phyloP scores from a whole-genome alignment of 1,284 basidiomycete genomes.

The Ustilago nuda region DNA sequence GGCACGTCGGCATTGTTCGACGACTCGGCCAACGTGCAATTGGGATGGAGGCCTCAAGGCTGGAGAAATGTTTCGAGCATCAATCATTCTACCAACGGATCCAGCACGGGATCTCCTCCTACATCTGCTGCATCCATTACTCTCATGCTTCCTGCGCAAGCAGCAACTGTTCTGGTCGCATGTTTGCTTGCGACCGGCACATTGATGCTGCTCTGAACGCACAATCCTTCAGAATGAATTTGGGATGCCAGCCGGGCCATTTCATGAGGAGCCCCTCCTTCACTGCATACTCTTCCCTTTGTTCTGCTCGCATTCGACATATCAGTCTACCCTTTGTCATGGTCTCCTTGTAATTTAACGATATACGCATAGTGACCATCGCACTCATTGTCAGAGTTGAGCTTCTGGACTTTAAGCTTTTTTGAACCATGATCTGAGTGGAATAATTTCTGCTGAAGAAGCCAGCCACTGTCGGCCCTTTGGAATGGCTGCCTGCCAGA shows the following conservation, averaged over 20 bases:
- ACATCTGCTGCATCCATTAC: background rate
- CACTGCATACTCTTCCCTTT: background rate
- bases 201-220: background rate
- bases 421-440: background rate
- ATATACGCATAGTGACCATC: background rate
- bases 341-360: background rate
- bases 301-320: background rate
- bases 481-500: background rate
- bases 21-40: constrained; percentile 44
- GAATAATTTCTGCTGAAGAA: background rate
- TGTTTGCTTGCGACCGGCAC: background rate
- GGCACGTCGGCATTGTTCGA: constrained; percentile 63
- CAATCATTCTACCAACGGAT: constrained; percentile 15
- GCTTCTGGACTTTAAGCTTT: background rate
- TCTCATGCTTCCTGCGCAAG: background rate
- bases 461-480: no score
- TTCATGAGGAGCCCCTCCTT: background rate
- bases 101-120: background rate
- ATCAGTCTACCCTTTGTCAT: background rate
- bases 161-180: background rate
- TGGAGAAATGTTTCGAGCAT: constrained; percentile 50
- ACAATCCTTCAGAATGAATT: background rate
- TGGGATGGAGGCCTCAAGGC: constrained; percentile 64
- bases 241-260: background rate
- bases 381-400: background rate